phyloP scores from a whole-genome alignment of 805 yeast genomes.

The Kodamaea neixiangensis region DNA sequence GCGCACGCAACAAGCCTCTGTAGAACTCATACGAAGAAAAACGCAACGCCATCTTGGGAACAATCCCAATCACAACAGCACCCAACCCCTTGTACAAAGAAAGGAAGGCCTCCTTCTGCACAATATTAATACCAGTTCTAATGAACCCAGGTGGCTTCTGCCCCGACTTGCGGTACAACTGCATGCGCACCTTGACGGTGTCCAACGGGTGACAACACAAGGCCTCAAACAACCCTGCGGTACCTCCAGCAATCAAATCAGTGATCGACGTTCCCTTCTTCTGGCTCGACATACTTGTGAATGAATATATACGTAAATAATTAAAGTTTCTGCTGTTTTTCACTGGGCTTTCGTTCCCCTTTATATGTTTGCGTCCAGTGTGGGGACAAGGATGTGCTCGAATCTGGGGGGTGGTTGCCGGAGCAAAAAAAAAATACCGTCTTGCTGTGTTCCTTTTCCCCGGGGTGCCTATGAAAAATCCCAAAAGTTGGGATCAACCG shows the following conservation, averaged over 20 bases:
- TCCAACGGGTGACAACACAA: conserved; percentile 97
- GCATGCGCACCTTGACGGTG: conserved; percentile 97
- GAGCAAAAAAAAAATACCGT: conserved; percentile 2
- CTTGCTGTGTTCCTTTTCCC: conserved; percentile 2
- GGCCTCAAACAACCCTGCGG: conserved; percentile 98
- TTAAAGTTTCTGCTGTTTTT: conserved; percentile 2
- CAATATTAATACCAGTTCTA: conserved; percentile 77
- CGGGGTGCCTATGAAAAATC: conserved; percentile 10
- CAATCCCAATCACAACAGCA: conserved; percentile 95
- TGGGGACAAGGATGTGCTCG: not conserved
- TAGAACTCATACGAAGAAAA: conserved; percentile 92
- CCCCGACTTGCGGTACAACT: conserved; percentile 72
- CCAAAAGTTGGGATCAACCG: not conserved
- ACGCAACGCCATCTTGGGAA: conserved; percentile 97
- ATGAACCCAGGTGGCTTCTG: conserved; percentile 84
- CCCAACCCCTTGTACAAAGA: conserved; percentile 95
- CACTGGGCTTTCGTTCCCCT: conserved; percentile 2
- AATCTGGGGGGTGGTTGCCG: conserved; percentile 8
- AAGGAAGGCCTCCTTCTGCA: conserved; percentile 74
- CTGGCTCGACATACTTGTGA: conserved; percentile 17
- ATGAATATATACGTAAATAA: not conserved
- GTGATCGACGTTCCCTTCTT: conserved; percentile 48
- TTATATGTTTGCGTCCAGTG: conserved; percentile 1
- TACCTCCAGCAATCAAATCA: conserved; percentile 89
- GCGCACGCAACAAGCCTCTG: conserved; percentile 65